Evolutionary conservation across 2,329 filamentous ascomycete genomes (phyloP), one percentile per base, ranked within the genome.

Genomic region (Alternaria solani): DNA sequence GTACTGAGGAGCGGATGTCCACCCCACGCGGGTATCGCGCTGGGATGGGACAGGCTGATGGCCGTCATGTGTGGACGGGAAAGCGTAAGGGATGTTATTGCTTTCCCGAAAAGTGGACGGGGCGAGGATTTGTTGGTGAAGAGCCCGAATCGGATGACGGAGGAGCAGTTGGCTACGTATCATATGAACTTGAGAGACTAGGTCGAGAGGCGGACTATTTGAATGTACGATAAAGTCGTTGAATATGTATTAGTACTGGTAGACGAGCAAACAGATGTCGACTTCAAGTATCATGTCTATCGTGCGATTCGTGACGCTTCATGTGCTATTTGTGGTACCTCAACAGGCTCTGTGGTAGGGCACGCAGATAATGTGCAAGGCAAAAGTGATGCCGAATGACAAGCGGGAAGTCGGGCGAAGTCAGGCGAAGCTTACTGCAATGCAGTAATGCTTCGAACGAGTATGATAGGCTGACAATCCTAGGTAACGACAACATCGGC

Each of bases 41-140:
- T 99, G 16, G 95, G 95, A 0, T 97, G 97, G 75, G 95, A 99
- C 77, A 85, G 95, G 4, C 79, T 99, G 49, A 85, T 95, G 39
- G 90, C 94, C 0, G 82, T 97, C 1, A 86, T 99, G 83, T 86
- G 90, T 23, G 90, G 89, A 1, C 89, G 86, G 32, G 85, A 90
- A 11, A 93, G 90, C 1, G 90, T 99, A 3, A 84, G 92, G 61
- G 94, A 99, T 80, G 94, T 99, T 2, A 97, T 99, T 78, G 94
- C 94, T 0, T 99, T 99, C 74, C 96, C 95, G 0, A 99, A 99
- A 83, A 94, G 88, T 63, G 93, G 93, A 62, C 93, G 89, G 75
- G 94, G 95, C 0, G 91, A 96, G 74, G 95, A 99, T 80, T 79
- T 88, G 57, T 86, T 96, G 78, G 92, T 96, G 3, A 88, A 87